A percentile compares a stretch with the other conserved stretches of the same genome.
These are phyloP conservation scores for Nitzschia palea DNA, from an alignment of 108 stramenopile genomes.

Conservation along the genomic window DNA sequence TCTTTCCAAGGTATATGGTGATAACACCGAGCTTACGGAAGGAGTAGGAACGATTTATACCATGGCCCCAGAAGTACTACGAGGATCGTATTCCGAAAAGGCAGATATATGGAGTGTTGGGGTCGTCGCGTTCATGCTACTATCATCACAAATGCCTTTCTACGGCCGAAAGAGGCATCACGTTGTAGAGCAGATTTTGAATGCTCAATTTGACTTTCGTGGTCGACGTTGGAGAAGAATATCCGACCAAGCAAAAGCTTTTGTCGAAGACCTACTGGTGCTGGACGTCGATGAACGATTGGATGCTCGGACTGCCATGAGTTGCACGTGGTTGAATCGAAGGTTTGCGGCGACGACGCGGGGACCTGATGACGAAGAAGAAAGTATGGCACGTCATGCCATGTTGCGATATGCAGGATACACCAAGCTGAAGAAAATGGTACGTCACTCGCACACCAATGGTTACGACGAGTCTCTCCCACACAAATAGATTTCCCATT, in stretches of 20 bases:
- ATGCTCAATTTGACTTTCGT: conserved; percentile 45
- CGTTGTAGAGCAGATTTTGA: conserved; percentile 66
- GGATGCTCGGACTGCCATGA: conserved; percentile 33
- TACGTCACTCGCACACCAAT: not conserved
- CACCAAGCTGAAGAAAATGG: conserved; percentile 58
- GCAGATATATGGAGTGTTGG: conserved; percentile 80
- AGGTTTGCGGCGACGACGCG: conserved; percentile 42
- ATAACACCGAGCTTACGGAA: conserved; percentile 44
- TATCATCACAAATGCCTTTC: conserved; percentile 77
- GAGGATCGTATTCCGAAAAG: conserved; percentile 59
- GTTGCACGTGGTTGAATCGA: conserved; percentile 30
- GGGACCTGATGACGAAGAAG: conserved; percentile 35
- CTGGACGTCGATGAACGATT: conserved; percentile 46
- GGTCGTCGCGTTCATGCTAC: conserved; percentile 78
- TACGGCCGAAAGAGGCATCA: conserved; percentile 49
- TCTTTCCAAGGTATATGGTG: conserved; percentile 41
- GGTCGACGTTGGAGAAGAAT: conserved; percentile 59
- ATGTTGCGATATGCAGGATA: conserved; percentile 53
- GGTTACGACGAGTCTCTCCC: no score
- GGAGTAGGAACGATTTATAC: conserved; percentile 74
- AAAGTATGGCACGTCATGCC: conserved; percentile 43
- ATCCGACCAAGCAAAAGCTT: conserved; percentile 55
- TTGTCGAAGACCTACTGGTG: conserved; percentile 51
- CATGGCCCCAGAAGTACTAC: conserved; percentile 61
- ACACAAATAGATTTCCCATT: not conserved